phyloP scores from a whole-genome alignment of 345 rosid species.

The Toxicodendron radicans region DNA sequence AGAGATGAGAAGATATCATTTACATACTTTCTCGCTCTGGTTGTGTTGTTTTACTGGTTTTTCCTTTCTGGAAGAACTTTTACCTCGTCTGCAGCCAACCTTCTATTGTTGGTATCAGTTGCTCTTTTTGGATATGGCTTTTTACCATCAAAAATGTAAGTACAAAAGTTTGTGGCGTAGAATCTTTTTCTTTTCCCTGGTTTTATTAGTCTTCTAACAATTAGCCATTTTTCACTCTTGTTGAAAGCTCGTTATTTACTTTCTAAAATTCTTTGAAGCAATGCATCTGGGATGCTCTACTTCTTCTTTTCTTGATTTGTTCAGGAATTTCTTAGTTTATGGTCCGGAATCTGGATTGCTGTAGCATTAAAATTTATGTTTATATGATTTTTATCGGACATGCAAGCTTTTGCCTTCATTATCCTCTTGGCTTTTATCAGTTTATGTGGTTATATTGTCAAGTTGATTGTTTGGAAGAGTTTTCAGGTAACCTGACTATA shows the following conservation, averaged over 20 bases:
- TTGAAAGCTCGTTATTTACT: background rate
- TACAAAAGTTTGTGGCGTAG: constrained; percentile 15
- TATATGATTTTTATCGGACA: background rate
- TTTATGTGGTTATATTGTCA: background rate
- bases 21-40: constrained; percentile 49
- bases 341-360: background rate
- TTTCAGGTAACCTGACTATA: constrained; percentile 6
- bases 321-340: background rate
- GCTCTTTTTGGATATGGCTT: constrained; percentile 53
- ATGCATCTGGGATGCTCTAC: background rate
- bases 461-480: constrained; percentile 7
- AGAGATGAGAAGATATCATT: constrained; percentile 88
- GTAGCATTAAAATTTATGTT: constrained; percentile 3
- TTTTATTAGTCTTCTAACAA: background rate
- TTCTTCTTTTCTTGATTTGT: background rate
- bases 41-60: constrained; percentile 70
- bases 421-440: background rate
- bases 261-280: background rate
- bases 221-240: background rate
- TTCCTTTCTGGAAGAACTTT: constrained; percentile 74
- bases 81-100: constrained; percentile 64
- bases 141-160: constrained; percentile 68
- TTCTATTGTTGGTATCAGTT: constrained; percentile 51
- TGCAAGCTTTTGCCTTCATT: background rate
- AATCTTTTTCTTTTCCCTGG: constrained; percentile 3